phyloP scores from a whole-genome alignment of 2,329 filamentous ascomycete species.

The Neofusicoccum parvum region DNA sequence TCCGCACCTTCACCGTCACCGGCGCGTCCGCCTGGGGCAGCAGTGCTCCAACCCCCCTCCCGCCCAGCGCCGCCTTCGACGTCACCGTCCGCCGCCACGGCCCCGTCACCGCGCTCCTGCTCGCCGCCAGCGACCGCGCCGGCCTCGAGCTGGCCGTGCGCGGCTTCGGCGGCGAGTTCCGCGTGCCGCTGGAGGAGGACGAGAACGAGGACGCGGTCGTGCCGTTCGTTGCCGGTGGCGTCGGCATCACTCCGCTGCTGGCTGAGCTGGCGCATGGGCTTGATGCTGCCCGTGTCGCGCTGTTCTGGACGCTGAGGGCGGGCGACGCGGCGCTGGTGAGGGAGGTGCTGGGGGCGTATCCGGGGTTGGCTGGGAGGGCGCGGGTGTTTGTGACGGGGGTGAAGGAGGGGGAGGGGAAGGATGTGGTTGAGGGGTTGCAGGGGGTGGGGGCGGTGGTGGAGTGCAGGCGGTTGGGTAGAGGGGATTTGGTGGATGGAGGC shows the following conservation, averaged over 20 bases:
- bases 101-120: slow-evolving; percentile 67
- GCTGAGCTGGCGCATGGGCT: slow-evolving; percentile 62
- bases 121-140: slow-evolving; percentile 35
- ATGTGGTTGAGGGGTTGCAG: slow-evolving; percentile 35
- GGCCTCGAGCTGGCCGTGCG: slow-evolving; percentile 66
- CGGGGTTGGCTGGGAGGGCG: slow-evolving; percentile 55
- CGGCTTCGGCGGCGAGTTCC: slow-evolving; percentile 72
- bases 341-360: slow-evolving; percentile 59
- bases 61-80: slow-evolving; percentile 53
- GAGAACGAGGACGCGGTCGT: slow-evolving; percentile 24
- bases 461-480: slow-evolving; percentile 49
- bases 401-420: slow-evolving; percentile 38
- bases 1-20: slow-evolving; percentile 82
- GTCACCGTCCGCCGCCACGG: slow-evolving; percentile 70
- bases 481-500: slow-evolving; percentile 40
- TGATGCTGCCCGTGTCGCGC: slow-evolving; percentile 45
- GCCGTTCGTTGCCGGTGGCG: slow-evolving; percentile 73
- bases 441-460: slow-evolving; percentile 30
- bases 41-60: background rate
- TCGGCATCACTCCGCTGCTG: slow-evolving; percentile 82
- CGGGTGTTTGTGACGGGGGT: slow-evolving; percentile 67
- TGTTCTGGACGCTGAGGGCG: slow-evolving; percentile 69
- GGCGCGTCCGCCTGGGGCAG: slow-evolving; percentile 49
- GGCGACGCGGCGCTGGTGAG: slow-evolving; percentile 65
- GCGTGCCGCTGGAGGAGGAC: background rate